These are phyloP conservation scores for Knoxia roxburghii DNA, from an alignment of 257 asterid species.

Conservation along the genomic window DNA sequence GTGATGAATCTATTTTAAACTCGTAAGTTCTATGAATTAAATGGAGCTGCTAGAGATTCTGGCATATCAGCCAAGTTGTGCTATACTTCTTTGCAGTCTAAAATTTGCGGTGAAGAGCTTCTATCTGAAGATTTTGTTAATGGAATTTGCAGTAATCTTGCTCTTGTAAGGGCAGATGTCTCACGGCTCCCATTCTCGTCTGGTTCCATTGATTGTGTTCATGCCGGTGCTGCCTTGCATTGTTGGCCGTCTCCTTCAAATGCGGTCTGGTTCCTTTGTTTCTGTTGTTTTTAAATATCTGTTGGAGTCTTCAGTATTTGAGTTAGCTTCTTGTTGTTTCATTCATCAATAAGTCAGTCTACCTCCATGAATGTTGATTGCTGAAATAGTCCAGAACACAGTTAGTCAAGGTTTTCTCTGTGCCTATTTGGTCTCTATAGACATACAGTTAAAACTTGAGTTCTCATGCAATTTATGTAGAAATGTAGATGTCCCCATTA, in stretches of 20 bases:
- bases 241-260: conserved; percentile 99
- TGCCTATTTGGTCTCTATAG: neutral
- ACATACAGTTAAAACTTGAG: neutral
- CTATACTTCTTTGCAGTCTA: neutral
- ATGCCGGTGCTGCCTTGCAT: conserved; percentile 98
- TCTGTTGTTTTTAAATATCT: neutral
- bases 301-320: neutral
- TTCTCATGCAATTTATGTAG: neutral
- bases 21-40: conserved; percentile 49
- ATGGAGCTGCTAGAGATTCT: neutral
- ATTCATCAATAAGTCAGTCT: neutral
- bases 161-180: conserved; percentile 95
- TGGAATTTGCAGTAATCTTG: conserved; percentile 54
- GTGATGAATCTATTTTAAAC: conserved; percentile 48
- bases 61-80: neutral
- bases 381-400: neutral
- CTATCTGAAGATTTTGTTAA: neutral
- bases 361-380: neutral
- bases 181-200: conserved; percentile 88
- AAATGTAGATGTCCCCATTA: neutral
- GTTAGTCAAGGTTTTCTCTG: neutral
- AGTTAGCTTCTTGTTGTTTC: neutral
- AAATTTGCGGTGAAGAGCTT: conserved; percentile 6
- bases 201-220: conserved; percentile 84
- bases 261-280: conserved; percentile 45